A percentile compares a stretch with the other conserved stretches of the same genome.
Evolutionary conservation across 2,329 filamentous ascomycete species (phyloP).

Genomic region (Trichothecium sympodiale): DNA sequence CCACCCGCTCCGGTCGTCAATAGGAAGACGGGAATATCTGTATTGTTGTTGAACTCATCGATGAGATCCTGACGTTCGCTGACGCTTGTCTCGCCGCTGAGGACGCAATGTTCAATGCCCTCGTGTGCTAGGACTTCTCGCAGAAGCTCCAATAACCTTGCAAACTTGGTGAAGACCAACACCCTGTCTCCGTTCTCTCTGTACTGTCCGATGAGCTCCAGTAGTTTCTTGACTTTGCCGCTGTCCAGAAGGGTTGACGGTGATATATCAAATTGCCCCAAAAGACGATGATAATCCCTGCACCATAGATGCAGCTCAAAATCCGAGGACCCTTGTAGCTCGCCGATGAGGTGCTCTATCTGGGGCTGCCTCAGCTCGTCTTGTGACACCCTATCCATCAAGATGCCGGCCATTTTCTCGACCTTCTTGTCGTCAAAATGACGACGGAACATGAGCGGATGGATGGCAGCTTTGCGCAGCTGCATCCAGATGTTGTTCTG

Average conservation of each 20-base stretch:
- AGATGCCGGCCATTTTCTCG: slow-evolving; percentile 63
- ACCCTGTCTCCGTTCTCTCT: slow-evolving; percentile 73
- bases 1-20: slow-evolving; percentile 89
- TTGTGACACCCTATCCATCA: slow-evolving; percentile 57
- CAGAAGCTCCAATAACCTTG: slow-evolving; percentile 81
- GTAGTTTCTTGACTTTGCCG: slow-evolving; percentile 77
- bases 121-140: slow-evolving; percentile 68
- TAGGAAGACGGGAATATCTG: slow-evolving; percentile 77
- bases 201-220: slow-evolving; percentile 63
- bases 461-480: slow-evolving; percentile 82
- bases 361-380: slow-evolving; percentile 40
- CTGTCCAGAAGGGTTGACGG: slow-evolving; percentile 46
- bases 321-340: slow-evolving; percentile 48
- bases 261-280: slow-evolving; percentile 41
- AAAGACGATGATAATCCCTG: slow-evolving; percentile 41
- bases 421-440: slow-evolving; percentile 68
- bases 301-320: slow-evolving; percentile 58
- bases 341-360: slow-evolving; percentile 40
- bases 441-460: slow-evolving; percentile 76
- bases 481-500: slow-evolving; percentile 75
- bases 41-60: slow-evolving; percentile 70
- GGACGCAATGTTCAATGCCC: slow-evolving; percentile 66
- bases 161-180: slow-evolving; percentile 89
- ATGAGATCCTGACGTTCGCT: slow-evolving; percentile 77
- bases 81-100: slow-evolving; percentile 78